Evolutionary conservation across 768 basidiomycete genomes (phyloP).

Genomic region (Coprinopsis marcescibilis): DNA sequence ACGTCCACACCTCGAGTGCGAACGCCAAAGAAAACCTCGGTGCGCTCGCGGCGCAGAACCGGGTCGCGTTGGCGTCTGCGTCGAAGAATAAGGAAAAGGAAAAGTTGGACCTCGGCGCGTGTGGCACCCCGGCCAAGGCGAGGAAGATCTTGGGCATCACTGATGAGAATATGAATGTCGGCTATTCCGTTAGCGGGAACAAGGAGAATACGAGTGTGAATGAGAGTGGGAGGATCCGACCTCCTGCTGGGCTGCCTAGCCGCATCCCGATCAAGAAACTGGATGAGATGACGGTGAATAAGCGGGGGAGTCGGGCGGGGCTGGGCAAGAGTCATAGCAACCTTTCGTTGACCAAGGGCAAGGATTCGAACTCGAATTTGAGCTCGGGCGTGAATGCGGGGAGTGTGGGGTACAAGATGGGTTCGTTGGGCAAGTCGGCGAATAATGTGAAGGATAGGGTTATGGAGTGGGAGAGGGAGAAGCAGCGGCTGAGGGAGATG

Average conservation of each 20-base stretch:
- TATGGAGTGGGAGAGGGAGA: slow-evolving; percentile 72
- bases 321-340: slow-evolving; percentile 9
- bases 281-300: slow-evolving; percentile 13
- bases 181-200: slow-evolving; percentile 2
- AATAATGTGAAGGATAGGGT: slow-evolving; percentile 56
- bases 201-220: no score
- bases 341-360: background rate
- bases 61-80: background rate
- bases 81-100: background rate
- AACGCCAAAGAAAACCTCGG: slow-evolving; percentile 34
- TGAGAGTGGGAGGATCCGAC: no score
- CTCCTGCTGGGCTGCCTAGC: slow-evolving; percentile 8
- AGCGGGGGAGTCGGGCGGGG: no score
- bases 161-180: no score
- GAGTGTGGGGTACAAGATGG: slow-evolving; percentile 17
- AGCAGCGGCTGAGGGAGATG: slow-evolving; percentile 55
- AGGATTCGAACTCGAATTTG: background rate
- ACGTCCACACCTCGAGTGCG: slow-evolving; percentile 17
- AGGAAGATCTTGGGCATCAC: no score
- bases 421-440: no score
- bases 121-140: no score
- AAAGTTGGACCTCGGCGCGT: slow-evolving; percentile 5
- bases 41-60: background rate
- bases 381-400: slow-evolving; percentile 14
- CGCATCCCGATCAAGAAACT: slow-evolving; percentile 9